Conservation (phyloP, 495 filamentous ascomycete genomes). For the Xylaria sp. region DNA sequence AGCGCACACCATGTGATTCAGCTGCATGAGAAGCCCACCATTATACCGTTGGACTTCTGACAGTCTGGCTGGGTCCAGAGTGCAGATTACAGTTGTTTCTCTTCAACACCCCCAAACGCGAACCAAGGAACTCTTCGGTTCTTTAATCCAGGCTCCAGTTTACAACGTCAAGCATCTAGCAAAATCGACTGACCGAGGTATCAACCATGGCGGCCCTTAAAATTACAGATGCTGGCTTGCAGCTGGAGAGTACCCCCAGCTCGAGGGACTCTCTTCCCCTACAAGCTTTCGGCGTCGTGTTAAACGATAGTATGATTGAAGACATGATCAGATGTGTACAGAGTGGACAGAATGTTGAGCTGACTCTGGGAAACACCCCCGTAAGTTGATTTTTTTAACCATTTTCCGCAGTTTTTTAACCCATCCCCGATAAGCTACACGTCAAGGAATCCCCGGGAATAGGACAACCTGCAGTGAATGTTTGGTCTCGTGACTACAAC, state of each 20-base stretch:
- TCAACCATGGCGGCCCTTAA: slow-evolving; percentile 43
- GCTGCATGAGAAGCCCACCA: slow-evolving; percentile 44
- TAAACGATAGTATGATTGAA: slow-evolving; percentile 70
- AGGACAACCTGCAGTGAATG: not conserved
- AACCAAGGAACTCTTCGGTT: slow-evolving; percentile 21
- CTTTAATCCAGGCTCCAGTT: not conserved
- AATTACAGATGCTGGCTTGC: slow-evolving; percentile 52
- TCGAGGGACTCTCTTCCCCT: slow-evolving; percentile 44
- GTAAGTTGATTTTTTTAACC: slow-evolving; percentile 52
- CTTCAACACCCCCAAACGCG: slow-evolving; percentile 28
- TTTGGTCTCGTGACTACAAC: not conserved
- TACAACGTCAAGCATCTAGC: slow-evolving; percentile 13
- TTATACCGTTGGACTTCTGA: slow-evolving; percentile 44
- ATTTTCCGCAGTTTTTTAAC: slow-evolving; percentile 26
- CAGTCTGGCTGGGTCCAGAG: slow-evolving; percentile 45
- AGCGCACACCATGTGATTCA: slow-evolving; percentile 41
- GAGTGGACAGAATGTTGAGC: slow-evolving; percentile 64
- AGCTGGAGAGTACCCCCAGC: slow-evolving; percentile 51
- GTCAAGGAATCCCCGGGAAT: not conserved
- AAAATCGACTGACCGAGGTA: slow-evolving; percentile 26
- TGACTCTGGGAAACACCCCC: slow-evolving; percentile 62
- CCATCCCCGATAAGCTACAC: slow-evolving; percentile 34
- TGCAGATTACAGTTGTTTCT: slow-evolving; percentile 39
- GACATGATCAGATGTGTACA: slow-evolving; percentile 73
- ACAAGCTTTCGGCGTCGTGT: slow-evolving; percentile 67